Evolutionary conservation across 2,329 filamentous ascomycete genomes (phyloP).

Genomic region (Emericellopsis atlantica): DNA sequence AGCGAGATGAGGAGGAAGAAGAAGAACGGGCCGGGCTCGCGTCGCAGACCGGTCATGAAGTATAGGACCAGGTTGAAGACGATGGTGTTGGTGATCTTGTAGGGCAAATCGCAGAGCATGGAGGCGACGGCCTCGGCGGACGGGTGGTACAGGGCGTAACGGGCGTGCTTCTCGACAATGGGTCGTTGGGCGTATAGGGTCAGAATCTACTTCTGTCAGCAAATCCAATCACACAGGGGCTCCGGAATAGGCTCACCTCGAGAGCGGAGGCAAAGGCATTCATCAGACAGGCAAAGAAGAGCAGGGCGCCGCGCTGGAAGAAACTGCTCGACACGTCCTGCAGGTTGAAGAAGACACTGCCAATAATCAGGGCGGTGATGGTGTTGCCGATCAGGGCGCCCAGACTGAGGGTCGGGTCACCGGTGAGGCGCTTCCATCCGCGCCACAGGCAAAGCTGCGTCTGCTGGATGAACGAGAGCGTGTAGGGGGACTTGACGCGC

Average conservation of each 20-base stretch:
- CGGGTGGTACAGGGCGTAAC: constrained; percentile 82
- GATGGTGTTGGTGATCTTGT: constrained; percentile 59
- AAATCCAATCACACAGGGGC: constrained; percentile 5
- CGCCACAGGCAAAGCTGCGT: constrained; percentile 68
- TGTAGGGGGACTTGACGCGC: constrained; percentile 67
- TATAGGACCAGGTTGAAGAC: constrained; percentile 72
- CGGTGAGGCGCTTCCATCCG: constrained; percentile 63
- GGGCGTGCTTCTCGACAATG: constrained; percentile 81
- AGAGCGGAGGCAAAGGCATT: constrained; percentile 74
- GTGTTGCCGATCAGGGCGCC: constrained; percentile 60
- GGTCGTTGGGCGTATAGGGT: constrained; percentile 80
- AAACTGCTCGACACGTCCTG: constrained; percentile 53
- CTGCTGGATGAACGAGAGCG: constrained; percentile 65
- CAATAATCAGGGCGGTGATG: constrained; percentile 63
- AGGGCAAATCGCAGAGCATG: constrained; percentile 77
- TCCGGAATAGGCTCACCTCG: constrained; percentile 36
- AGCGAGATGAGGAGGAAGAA: constrained; percentile 73
- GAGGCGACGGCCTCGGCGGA: constrained; percentile 79
- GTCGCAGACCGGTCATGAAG: constrained; percentile 74
- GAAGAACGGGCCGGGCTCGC: constrained; percentile 69
- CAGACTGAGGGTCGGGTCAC: constrained; percentile 64
- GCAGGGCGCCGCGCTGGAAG: constrained; percentile 63
- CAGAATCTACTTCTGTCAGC: constrained; percentile 42
- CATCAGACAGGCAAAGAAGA: constrained; percentile 82
- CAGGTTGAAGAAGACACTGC: constrained; percentile 76